These are phyloP conservation scores for Leptomonas seymouri DNA, from an alignment of 208 protist species.

Conservation along the genomic window DNA sequence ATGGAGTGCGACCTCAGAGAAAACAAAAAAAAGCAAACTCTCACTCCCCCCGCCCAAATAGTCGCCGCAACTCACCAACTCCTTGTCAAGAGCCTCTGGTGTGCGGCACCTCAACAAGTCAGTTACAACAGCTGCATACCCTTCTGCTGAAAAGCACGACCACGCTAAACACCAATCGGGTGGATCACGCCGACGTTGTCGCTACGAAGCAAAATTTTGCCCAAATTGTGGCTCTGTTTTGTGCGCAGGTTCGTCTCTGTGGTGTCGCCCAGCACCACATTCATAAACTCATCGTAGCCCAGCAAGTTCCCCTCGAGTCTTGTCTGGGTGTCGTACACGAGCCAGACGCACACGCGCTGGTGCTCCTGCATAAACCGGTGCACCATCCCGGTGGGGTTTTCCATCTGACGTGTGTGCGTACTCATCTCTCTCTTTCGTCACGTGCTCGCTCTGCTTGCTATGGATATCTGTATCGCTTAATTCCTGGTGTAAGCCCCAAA, in stretches of 20 bases:
- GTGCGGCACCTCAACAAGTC: background rate
- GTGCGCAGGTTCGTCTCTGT: conserved; percentile 86
- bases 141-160: background rate
- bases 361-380: conserved; percentile 79
- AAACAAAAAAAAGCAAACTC: too few species aligned
- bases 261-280: conserved; percentile 91
- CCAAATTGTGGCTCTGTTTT: conserved; percentile 55
- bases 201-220: conserved; percentile 92
- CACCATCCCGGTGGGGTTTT: conserved; percentile 73
- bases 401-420: conserved; percentile 77
- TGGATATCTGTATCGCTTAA: background rate
- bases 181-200: conserved; percentile 93
- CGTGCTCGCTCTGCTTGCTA: background rate
- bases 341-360: conserved; percentile 84
- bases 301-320: conserved; percentile 83
- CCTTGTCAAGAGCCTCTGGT: too few species aligned
- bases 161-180: conserved; percentile 77
- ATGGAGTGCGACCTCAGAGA: too few species aligned
- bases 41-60: too few species aligned
- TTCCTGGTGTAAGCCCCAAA: background rate
- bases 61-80: too few species aligned
- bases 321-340: conserved; percentile 81
- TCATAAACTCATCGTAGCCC: conserved; percentile 96
- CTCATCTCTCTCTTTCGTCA: conserved; percentile 21
- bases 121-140: background rate